Evolutionary conservation across 768 basidiomycete species (phyloP).

Genomic region (Suillus paluster): DNA sequence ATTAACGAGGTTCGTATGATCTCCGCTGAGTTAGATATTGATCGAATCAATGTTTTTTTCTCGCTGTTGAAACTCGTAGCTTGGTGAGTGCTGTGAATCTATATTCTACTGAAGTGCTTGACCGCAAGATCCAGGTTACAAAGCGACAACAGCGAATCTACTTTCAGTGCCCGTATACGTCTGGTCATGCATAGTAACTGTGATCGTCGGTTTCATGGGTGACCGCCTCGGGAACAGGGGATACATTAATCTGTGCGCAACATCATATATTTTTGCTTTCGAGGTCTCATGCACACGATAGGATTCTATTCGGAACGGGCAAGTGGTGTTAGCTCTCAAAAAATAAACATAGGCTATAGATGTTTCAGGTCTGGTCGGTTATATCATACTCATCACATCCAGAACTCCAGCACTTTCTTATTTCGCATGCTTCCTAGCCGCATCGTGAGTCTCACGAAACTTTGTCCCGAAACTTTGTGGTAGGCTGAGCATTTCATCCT

Average conservation of each 20-base stretch:
- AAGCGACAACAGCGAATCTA: constrained; percentile 69
- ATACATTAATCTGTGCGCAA: constrained; percentile 61
- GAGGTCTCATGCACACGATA: neutral
- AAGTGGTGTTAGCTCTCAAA: neutral
- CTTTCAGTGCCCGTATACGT: constrained; percentile 79
- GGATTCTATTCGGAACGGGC: constrained; percentile 38
- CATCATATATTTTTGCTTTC: constrained; percentile 1
- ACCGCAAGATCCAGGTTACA: constrained; percentile 47
- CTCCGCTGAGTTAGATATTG: neutral
- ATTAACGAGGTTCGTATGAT: constrained; percentile 50
- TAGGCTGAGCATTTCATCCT: neutral
- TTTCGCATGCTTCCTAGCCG: constrained; percentile 72
- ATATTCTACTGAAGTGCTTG: neutral
- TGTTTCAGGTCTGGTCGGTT: constrained; percentile 52
- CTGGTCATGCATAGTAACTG: constrained; percentile 72
- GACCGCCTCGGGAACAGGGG: constrained; percentile 62
- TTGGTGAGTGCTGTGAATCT: neutral
- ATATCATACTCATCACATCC: constrained; percentile 68
- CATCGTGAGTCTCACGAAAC: constrained; percentile 52
- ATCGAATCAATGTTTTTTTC: neutral
- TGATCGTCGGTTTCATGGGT: constrained; percentile 61
- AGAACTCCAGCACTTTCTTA: constrained; percentile 67
- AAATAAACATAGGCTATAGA: neutral
- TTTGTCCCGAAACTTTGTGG: constrained; percentile 5
- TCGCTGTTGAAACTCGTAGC: neutral